A percentile compares a stretch with the other conserved stretches of the same genome.
phyloP scores from a whole-genome alignment of 2,329 filamentous ascomycete species.

The Aspergillus ruber region DNA sequence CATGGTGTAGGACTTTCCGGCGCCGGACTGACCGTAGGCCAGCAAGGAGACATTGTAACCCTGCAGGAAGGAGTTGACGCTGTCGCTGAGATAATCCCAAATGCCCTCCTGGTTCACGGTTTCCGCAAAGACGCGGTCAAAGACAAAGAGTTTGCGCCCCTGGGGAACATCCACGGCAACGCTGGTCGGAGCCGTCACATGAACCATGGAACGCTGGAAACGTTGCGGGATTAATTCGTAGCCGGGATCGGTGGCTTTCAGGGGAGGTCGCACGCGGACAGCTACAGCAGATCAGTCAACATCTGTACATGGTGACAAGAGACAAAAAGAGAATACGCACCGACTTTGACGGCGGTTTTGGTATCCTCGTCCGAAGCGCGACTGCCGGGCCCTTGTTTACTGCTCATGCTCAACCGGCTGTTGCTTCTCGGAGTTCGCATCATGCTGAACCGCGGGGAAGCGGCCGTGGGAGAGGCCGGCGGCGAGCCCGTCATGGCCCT shows the following conservation, averaged over 20 bases:
- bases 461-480: conserved; percentile 57
- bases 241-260: conserved; percentile 77
- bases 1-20: conserved; percentile 98
- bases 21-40: conserved; percentile 94
- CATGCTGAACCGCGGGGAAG: conserved; percentile 69
- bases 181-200: conserved; percentile 78
- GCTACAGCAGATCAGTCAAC: conserved; percentile 47
- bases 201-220: conserved; percentile 88
- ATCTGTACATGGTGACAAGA: conserved; percentile 2
- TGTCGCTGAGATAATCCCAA: conserved; percentile 90
- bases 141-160: conserved; percentile 90
- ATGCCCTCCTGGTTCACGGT: conserved; percentile 80
- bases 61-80: conserved; percentile 81
- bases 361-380: conserved; percentile 83
- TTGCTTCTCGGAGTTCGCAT: conserved; percentile 69
- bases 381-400: conserved; percentile 68
- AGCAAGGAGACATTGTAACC: conserved; percentile 98
- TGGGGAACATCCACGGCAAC: conserved; percentile 85
- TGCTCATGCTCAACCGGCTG: conserved; percentile 75
- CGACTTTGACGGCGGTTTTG: conserved; percentile 91
- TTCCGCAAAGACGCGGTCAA: conserved; percentile 87
- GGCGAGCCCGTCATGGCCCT: conserved; percentile 60
- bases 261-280: conserved; percentile 83
- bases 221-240: conserved; percentile 93
- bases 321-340: conserved; percentile 52